Conservation (phyloP, 495 filamentous ascomycete species). For the Aspergillus funiculosus region DNA sequence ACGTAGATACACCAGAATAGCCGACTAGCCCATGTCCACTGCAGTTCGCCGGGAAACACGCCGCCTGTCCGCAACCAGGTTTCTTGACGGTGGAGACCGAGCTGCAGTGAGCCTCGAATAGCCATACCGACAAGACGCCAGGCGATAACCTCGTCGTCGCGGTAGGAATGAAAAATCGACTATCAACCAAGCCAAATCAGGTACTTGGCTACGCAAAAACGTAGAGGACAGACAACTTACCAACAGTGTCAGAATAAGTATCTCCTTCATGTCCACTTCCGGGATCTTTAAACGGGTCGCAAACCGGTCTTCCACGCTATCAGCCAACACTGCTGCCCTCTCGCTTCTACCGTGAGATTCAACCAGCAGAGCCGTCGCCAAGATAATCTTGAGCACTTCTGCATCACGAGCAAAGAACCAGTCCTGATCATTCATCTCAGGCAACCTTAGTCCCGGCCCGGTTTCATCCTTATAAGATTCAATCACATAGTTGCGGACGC, state of each 20-base stretch:
- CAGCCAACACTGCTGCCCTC: constrained; percentile 61
- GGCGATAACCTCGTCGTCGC: constrained; percentile 69
- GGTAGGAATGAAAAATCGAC: constrained; percentile 78
- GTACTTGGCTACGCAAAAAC: no score
- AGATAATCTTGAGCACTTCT: constrained; percentile 67
- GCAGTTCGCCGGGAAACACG: constrained; percentile 51
- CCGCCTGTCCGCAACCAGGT: constrained; percentile 56
- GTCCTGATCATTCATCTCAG: constrained; percentile 40
- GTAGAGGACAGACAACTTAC: constrained; percentile 35
- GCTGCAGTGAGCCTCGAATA: constrained; percentile 63
- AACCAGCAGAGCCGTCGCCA: constrained; percentile 64
- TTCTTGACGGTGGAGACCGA: constrained; percentile 71
- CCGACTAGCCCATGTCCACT: constrained; percentile 56
- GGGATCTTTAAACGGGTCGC: constrained; percentile 60
- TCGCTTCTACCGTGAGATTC: constrained; percentile 72
- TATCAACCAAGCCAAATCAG: constrained; percentile 17
- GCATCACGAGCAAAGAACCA: constrained; percentile 63
- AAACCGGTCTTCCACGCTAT: constrained; percentile 60
- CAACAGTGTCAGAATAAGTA: constrained; percentile 64
- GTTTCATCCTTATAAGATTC: constrained; percentile 52
- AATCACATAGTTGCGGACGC: constrained; percentile 41
- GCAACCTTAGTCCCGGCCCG: constrained; percentile 50
- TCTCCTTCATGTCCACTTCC: constrained; percentile 57
- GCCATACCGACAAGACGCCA: constrained; percentile 74
- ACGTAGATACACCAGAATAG: constrained; percentile 83